phyloP scores from a whole-genome alignment of 2,329 filamentous ascomycete species.

The Truncatella angustata region DNA sequence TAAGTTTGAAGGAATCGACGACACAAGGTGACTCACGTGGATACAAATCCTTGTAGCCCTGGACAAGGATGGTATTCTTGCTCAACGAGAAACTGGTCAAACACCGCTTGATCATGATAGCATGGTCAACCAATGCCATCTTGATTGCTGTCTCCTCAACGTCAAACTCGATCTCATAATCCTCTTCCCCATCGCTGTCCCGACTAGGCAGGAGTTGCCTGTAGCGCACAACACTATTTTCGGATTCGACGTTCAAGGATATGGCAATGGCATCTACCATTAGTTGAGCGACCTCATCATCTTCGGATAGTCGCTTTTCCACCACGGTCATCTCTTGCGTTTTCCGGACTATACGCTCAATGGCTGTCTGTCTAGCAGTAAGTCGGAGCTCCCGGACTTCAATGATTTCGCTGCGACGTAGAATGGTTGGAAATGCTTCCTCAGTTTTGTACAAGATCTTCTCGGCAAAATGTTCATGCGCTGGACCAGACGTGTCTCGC shows the following conservation, averaged over 20 bases:
- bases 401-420: conserved; percentile 83
- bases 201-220: conserved; percentile 66
- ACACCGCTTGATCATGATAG: conserved; percentile 81
- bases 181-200: conserved; percentile 40
- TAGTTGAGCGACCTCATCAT: conserved; percentile 65
- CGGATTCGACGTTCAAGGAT: conserved; percentile 70
- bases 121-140: conserved; percentile 85
- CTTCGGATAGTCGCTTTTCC: conserved; percentile 71
- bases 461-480: conserved; percentile 73
- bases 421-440: conserved; percentile 86
- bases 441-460: conserved; percentile 82
- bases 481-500: conserved; percentile 66
- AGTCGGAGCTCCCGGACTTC: conserved; percentile 64
- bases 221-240: conserved; percentile 78
- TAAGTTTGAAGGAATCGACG: background rate
- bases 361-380: conserved; percentile 77
- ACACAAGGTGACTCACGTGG: conserved; percentile 66
- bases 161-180: conserved; percentile 45
- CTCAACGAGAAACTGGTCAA: conserved; percentile 66
- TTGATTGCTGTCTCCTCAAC: conserved; percentile 76
- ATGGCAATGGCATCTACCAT: conserved; percentile 75
- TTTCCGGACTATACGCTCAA: conserved; percentile 88
- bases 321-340: conserved; percentile 78
- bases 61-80: conserved; percentile 57
- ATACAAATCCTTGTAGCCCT: conserved; percentile 58